Percentiles rank a stretch among this genome's conserved stretches.
Evolutionary conservation across 1,284 basidiomycete species (phyloP).

Genomic region (Rhodotorula mucilaginosa): DNA sequence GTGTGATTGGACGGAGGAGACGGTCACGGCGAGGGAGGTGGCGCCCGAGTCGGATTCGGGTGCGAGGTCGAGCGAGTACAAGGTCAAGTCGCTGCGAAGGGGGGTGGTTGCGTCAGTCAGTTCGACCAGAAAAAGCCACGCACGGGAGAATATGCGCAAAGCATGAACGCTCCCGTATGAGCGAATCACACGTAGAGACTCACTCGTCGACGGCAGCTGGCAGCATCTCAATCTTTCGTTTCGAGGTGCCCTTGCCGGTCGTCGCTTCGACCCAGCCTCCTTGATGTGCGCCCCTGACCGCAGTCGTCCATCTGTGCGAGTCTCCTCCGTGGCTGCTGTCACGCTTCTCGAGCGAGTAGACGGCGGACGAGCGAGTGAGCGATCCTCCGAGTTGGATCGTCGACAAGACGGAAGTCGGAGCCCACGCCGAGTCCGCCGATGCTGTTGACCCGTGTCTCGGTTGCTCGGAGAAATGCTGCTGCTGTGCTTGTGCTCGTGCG

Average conservation of each 20-base stretch:
- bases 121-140: neutral
- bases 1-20: slow-evolving; percentile 35
- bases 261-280: slow-evolving; percentile 57
- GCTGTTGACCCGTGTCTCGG: no score
- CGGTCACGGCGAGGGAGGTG: slow-evolving; percentile 15
- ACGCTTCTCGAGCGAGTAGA: slow-evolving; percentile 56
- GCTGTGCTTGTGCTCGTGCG: no score
- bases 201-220: slow-evolving; percentile 10
- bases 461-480: no score
- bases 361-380: slow-evolving; percentile 77
- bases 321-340: slow-evolving; percentile 52
- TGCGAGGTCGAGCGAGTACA: slow-evolving; percentile 22
- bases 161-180: neutral
- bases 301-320: slow-evolving; percentile 67
- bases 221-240: slow-evolving; percentile 56
- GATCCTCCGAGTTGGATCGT: slow-evolving; percentile 83
- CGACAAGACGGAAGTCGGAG: slow-evolving; percentile 81
- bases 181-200: neutral
- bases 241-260: slow-evolving; percentile 54
- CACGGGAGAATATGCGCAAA: neutral
- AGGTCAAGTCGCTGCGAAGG: slow-evolving; percentile 20
- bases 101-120: neutral
- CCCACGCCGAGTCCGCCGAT: slow-evolving; percentile 56
- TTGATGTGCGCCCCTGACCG: slow-evolving; percentile 61
- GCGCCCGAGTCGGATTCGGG: slow-evolving; percentile 3